Base-by-base conservation (phyloP, 805 yeast genomes). In the Sugiyamaella americana region DNA sequence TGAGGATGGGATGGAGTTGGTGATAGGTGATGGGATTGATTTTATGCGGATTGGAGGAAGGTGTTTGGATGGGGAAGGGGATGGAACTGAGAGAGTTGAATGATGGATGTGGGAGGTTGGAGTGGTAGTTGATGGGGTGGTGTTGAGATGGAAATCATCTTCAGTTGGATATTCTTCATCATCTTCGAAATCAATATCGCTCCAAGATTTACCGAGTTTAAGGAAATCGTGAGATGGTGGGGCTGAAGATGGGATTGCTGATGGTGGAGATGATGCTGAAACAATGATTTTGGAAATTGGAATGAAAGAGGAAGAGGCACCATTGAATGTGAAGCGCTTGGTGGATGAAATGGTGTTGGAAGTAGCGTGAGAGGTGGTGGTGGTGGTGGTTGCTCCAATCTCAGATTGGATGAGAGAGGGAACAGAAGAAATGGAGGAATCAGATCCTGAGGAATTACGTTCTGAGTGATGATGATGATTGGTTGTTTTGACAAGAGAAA, bases 141-240 rank as follows among this genome's bases (percentile, higher is more conserved):
- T 26, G 32, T 26, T 26, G 32, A 8, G 13, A 13, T 35, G 18
- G 6, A 35, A 35, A 6, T 35, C 20, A 11, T 10, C 37, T 13
- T 35, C 37, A 5, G 6, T 11, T 29, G 45, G 52, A 29, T 50
- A 55, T 40, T 57, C 56, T 26, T 53, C 59, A 40, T 57, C 62
- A 39, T 57, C 60, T 10, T 58, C 61, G 37, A 55, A 47, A 34
- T 50, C 57, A 35, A 56, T 29, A 41, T 59, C 62, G 38, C 59
- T 41, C 63, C 63, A 59, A 40, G 58, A 55, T 52, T 56, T 57
- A 41, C 60, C 59, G 32, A 59, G 54, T 50, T 58, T 58, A 43
- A 57, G 44, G 36, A 53, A 49, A 44, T 56, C 56, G n/a, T 48
- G 46, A 44, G 43, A 34, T 40, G 48, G 42, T 29, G 59, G 53